Base-by-base conservation (phyloP, 805 yeast genomes). In the Myxozyma mucilagina region DNA sequence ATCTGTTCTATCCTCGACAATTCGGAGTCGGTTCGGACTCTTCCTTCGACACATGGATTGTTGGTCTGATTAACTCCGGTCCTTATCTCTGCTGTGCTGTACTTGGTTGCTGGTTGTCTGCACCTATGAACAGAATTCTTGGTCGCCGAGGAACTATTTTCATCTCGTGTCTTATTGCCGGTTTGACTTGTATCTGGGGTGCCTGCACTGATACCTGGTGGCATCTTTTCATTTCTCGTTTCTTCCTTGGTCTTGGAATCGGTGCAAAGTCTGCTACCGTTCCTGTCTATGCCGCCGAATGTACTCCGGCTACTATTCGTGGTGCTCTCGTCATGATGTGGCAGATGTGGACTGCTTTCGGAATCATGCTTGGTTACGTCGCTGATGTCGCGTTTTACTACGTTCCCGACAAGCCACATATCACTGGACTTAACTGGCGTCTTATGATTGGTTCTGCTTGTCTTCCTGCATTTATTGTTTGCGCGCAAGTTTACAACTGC, bases 321-420 rank as follows among this genome's bases (percentile, higher is more conserved):
- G 90, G 90, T 52, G 82, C 88, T 0, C 75, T 86, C 61, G 84
- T 84, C 52, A 84, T 85, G 86, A 76, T 83, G 74, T 86, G 89
- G 87, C 90, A 86, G 74, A 83, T 84, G 68, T 85, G 85, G 78
- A 85, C 89, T n/a, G 89, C 90, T 1, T 82, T 85, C 55, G 90
- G 90, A 61, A 84, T 86, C 64, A 82, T 84, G 82, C 76, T 86
- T 66, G 90, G 90, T 20, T 83, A 84, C 62, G 82, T 84, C 38
- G 78, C 85, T 18, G 79, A 81, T 31, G 79, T 85, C 61, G 87
- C 86, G 0, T 84, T 85, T 70, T 80, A 81, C 34, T 77, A 82
- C 56, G 78, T 82, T 64, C 64, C 61, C 44, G 64, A 71, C 54
- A 58, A 59, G 16, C 56, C 45, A 29, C 20, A 61, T 50, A 63